Evolutionary conservation across 768 basidiomycete species (phyloP), one percentile per base, ranked within the genome.

Genomic region (Glaciozyma antarctica): DNA sequence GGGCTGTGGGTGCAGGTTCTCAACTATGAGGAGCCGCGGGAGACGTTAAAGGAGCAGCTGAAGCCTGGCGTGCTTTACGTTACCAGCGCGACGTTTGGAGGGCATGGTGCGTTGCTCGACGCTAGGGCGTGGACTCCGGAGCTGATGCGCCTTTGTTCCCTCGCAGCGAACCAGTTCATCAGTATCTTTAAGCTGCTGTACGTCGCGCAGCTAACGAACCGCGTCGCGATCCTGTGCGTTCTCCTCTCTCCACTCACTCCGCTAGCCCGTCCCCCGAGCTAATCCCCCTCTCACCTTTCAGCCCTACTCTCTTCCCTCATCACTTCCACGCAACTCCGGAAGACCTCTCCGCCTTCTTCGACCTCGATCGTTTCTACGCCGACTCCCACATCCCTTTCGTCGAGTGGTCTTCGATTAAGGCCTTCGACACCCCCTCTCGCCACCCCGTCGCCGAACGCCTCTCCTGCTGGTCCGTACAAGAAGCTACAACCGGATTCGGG

Each of bases 381-480:
- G 56, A 54, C 26, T 61, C 70, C n/a, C 28, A 38, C 30, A 52
- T 71, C 28, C 64, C 70, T 13, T 63, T 62, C 30, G 52, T 71
- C 61, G 66, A 65, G 32, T 47, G 65, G 26, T 34, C 59, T 4
- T 57, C 38, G 5, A 7, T 68, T 34, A 67, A 68, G 47, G 19
- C 55, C 24, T 13, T 51, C 41, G 62, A 58, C 15, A 15, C n/a
- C 7, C 53, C 53, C 17, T 24, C n/a, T 2, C 45, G 43, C 6
- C 19, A 22, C 12, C 5, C 21, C 34, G 28, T 47, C 12, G 60
- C 67, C 55, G 70, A 71, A 62, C 44, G 45, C 19, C 54, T 71
- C 56, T 22, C 64, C 15, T 71, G 70, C 64, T 71, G 70, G 70
- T 71, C 70, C 22, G 41, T 67, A 13, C 66, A 68, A 28, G 66